These are phyloP conservation scores for Zasmidium citrigriseum DNA, from an alignment of 2,329 filamentous ascomycete genomes.

Conservation along the genomic window DNA sequence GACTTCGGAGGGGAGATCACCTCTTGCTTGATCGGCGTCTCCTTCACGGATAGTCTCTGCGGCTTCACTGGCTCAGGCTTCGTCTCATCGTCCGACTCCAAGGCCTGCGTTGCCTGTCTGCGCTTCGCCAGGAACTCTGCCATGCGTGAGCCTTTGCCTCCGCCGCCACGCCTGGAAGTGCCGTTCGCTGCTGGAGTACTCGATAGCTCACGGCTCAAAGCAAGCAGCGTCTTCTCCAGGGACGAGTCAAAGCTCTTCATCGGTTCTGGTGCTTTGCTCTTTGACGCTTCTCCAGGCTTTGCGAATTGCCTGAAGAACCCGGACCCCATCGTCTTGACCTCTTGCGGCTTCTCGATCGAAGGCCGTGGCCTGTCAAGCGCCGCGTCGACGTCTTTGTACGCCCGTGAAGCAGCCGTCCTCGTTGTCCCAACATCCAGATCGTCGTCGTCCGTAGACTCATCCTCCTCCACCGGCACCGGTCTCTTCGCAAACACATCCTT, in stretches of 20 bases:
- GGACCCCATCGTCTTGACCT: constrained; percentile 5
- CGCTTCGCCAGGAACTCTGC: constrained; percentile 2
- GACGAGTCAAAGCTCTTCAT: too few relatives aligned
- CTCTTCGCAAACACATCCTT: constrained; percentile 6
- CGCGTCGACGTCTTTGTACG: background rate
- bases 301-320: constrained; percentile 24
- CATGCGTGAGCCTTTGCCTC: background rate
- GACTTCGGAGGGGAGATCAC: background rate
- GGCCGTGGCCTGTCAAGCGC: background rate
- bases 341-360: constrained; percentile 2
- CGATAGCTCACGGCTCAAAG: background rate
- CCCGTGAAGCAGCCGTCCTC: background rate
- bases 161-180: background rate
- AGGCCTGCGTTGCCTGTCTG: background rate
- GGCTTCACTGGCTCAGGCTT: too few relatives aligned
- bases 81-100: too few relatives aligned
- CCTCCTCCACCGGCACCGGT: constrained; percentile 3
- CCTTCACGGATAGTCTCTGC: background rate
- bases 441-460: constrained; percentile 22
- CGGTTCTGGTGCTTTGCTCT: too few relatives aligned
- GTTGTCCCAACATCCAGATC: constrained; percentile 24
- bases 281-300: background rate
- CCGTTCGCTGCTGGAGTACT: background rate
- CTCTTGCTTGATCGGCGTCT: constrained; percentile 2
- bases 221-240: too few relatives aligned